Evolutionary conservation across 2,329 filamentous ascomycete species (phyloP), one percentile per base, ranked within the genome.

Genomic region (Neophaeococcomyces aloes): DNA sequence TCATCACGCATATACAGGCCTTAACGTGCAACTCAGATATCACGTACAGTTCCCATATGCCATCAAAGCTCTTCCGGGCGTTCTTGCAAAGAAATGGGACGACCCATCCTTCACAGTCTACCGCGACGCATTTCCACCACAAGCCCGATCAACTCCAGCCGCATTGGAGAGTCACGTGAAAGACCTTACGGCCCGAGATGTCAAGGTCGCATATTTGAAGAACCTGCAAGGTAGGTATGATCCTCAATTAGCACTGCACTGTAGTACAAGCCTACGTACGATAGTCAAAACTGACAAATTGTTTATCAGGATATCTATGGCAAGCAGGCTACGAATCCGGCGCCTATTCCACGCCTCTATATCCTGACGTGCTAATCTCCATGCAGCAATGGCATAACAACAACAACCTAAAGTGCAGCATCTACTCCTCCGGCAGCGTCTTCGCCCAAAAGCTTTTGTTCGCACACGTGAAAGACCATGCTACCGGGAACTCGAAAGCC

Each of bases 371-470:
- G 3, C 36, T 50, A 4, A 21, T 34, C 1, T 30, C 32, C 19
- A 35, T 52, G 19, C 42, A 47, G 8, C 15, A 10, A 11, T 52
- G 46, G 48, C 36, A 32, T 2, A 17, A 49, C 7, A 25, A 25
- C 25, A 29, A 38, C n/a, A 18, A n/a, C n/a, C n/a, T 42, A 13
- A 30, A 38, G 14, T 42, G 50, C 32, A 44, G 37, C 30, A 52
- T 53, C 37, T 53, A 53, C 27, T 48, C 45, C 31, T 48, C 45
- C 15, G 51, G 51, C n/a, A 50, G 47, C 27, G 45, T 50, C 13
- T 52, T 50, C 19, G 51, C 51, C 17, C 51, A 53, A 34, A 50
- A 52, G 33, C 42, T 53, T 14, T 32, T 53, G 7, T 48, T 53
- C 19, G 48, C 38, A 37, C 49, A 52, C 30, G 41, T 52, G 40